Evolutionary conservation across 139 green algal species (phyloP).

Genomic region (Dunaliella primolecta): DNA sequence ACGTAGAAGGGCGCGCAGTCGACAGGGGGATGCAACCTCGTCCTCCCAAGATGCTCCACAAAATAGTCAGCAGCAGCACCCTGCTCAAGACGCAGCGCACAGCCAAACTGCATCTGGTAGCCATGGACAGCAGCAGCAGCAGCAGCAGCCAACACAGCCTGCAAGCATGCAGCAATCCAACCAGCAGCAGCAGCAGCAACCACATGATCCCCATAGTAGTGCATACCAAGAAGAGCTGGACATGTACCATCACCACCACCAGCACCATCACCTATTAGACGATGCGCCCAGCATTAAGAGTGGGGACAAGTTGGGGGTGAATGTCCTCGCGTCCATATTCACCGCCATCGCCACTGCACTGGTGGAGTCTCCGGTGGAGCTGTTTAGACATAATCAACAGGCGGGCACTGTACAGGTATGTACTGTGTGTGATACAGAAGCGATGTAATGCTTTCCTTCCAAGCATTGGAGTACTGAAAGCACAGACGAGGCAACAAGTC

Average conservation of each 20-base stretch:
- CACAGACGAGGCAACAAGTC: too few species aligned
- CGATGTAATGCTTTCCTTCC: too few species aligned
- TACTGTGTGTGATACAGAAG: too few species aligned
- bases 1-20: too few species aligned
- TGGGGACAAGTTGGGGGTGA: conserved; percentile 16
- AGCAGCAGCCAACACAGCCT: neutral
- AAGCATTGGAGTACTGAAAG: too few species aligned
- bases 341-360: conserved; percentile 45
- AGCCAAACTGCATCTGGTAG: too few species aligned
- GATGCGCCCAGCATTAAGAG: neutral
- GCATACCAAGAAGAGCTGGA: too few species aligned
- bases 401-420: neutral
- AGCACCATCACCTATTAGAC: neutral
- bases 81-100: too few species aligned
- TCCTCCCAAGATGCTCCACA: too few species aligned
- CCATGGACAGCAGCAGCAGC: neutral
- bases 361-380: conserved; percentile 63
- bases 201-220: neutral
- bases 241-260: neutral
- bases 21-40: too few species aligned
- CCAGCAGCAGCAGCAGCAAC: neutral
- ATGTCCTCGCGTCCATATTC: conserved; percentile 35
- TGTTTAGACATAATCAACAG: conserved; percentile 54
- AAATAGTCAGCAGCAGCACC: too few species aligned
- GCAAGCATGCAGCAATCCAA: neutral